Base-by-base conservation (phyloP, 371 early-diverging fungal species). In the Actinomortierella ambigua region DNA sequence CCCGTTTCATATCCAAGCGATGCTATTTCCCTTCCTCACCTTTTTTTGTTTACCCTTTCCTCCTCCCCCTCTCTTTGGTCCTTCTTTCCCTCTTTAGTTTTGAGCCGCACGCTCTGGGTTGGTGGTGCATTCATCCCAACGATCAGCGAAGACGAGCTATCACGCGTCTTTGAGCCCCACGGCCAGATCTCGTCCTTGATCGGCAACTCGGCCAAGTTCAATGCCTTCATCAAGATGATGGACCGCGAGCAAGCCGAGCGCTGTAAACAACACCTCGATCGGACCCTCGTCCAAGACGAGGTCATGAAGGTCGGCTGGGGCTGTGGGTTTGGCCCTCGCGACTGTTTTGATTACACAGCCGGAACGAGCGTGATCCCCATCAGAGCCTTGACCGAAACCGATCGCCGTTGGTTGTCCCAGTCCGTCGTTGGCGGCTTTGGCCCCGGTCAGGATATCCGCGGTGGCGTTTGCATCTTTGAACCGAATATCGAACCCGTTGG, bases 311-410 rank as follows among this genome's bases (percentile, higher is more conserved):
- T 84, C 29, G 82, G 85, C 6, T 87, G 85, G 87, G 87, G 85
- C 14, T 85, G 85, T 58, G 88, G 86, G 2, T 87, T 84, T 61
- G 88, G 88, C 4, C 88, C 88, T 4, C 79, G 83, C 51, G 82
- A 84, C 39, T 79, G 77, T 48, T 87, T 85, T 63, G 79, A 82
- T 53, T 87, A 85, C 55, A 63, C 66, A 1, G 55, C 68, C 5
- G 88, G 88, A 6, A 39, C 70, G 15, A 68, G 76, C 28, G 18
- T 75, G 34, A 78, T 78, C 20, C 79, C 76, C 1, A 22, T 78
- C 3, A 65, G 57, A 17, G 57, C 68, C 40, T 39, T 78, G 34
- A 78, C 79, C n/a, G 79, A 78, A 24, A 78, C 79, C 9, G 79
- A 78, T 43, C 27, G 59, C 17, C 64, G 71, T 18, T 78, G 79